phyloP scores from a whole-genome alignment of 2,329 filamentous ascomycete species.

The Camptophora hylomeconis region DNA sequence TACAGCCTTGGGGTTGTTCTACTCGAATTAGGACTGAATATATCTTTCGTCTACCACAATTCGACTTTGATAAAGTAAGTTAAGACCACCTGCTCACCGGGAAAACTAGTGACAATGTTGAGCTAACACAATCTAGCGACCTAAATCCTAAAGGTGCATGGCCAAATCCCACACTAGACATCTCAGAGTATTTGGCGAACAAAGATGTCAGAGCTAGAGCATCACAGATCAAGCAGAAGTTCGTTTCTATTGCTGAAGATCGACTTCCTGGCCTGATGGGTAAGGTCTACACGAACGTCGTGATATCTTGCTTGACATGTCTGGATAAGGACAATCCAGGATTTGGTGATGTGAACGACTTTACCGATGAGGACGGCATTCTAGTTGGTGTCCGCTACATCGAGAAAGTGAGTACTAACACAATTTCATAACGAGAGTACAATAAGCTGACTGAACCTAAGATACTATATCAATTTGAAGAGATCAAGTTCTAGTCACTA shows the following conservation, averaged over 20 bases:
- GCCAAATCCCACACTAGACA: no score
- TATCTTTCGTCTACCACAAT: conserved; percentile 27
- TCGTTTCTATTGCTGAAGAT: conserved; percentile 13
- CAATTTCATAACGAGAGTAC: no score
- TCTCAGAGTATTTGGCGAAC: no score
- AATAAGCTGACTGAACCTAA: no score
- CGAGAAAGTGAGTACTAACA: conserved; percentile 23
- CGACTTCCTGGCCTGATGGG: conserved; percentile 21
- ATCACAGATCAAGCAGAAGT: neutral
- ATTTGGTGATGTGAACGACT: conserved; percentile 19
- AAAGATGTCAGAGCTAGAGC: no score
- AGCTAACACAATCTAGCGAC: no score
- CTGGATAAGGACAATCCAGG: conserved; percentile 17
- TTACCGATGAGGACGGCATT: conserved; percentile 21
- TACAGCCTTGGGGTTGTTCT: conserved; percentile 43
- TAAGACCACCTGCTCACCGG: no score
- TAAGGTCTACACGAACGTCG: conserved; percentile 21
- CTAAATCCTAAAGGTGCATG: no score
- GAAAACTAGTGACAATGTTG: no score
- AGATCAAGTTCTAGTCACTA: no score
- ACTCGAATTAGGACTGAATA: conserved; percentile 40
- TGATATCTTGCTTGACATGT: conserved; percentile 22
- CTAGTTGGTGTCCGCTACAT: conserved; percentile 21
- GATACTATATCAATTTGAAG: no score
- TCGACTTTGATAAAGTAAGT: no score